Evolutionary conservation across 257 asterid genomes (phyloP), one percentile per base, ranked within the genome.

Genomic region (Solanum lignicaule): DNA sequence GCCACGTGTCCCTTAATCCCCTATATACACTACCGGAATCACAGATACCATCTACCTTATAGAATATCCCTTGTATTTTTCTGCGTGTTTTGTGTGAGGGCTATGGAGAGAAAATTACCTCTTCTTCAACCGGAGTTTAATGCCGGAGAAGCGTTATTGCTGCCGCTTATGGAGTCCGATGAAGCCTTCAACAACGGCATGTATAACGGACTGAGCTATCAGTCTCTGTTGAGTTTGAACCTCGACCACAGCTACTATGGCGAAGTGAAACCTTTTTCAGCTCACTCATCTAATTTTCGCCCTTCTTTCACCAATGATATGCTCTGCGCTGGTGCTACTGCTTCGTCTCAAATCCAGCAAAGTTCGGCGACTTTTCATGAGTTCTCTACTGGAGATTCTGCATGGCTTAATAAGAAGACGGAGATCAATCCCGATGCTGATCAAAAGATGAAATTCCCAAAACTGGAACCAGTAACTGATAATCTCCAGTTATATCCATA

Each of bases 1-100:
- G 88, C 88, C 91, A 86, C 91, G 89, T 87, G 76, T 71, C 87
- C 81, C 78, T 6, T 10, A 23, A 62, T 20, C 5, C 25, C 78
- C 78, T 69, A 27, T 9, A 85, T 7, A 76, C 55, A 13, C 4
- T 13, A 35, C 18, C 48, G 41, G 79, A 68, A 18, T 39, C 29
- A 7, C n/a, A 23, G 15, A 85, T 38, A 66, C 32, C 4, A 32
- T 58, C 46, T 6, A 15, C 60, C 60, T 2, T 48, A 58, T 20
- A 20, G 66, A 58, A 58, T 58, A 58, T 58, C 66, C 66, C 66
- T 3, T 58, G 66, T 55, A 55, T 55, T 55, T 55, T 55, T 55
- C 65, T 7, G 86, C 33, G 52, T 31, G 52, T 60, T 83, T 4
- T 41, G 65, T 78, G 41, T 18, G 66, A 11, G 27, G 12, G 48